phyloP scores from a whole-genome alignment of 2,329 filamentous ascomycete species.

The Zelopaecilomyces penicillatus region DNA sequence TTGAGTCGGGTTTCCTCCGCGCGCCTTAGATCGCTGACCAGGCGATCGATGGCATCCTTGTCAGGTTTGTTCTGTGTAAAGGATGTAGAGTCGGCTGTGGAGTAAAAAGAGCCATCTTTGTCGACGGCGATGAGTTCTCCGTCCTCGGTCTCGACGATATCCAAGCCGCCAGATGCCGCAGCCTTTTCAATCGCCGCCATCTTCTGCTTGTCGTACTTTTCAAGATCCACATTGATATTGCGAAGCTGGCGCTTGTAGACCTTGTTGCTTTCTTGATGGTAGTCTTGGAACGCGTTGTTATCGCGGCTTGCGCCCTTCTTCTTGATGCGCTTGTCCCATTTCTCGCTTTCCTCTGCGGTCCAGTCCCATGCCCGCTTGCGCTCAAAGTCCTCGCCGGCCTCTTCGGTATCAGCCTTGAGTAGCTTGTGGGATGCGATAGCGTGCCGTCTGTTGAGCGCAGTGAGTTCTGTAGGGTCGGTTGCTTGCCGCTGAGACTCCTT shows the following conservation, averaged over 20 bases:
- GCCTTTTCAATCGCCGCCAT: conserved; percentile 76
- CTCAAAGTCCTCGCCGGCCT: conserved; percentile 84
- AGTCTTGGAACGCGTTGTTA: conserved; percentile 85
- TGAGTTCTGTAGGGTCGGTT: conserved; percentile 68
- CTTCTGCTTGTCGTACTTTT: conserved; percentile 82
- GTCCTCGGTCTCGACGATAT: conserved; percentile 92
- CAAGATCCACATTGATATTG: conserved; percentile 67
- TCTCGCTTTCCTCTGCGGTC: conserved; percentile 89
- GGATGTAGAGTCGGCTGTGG: conserved; percentile 71
- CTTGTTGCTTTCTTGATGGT: conserved; percentile 78
- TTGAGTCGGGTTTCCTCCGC: conserved; percentile 81
- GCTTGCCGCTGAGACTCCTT: conserved; percentile 73
- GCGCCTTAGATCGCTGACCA: conserved; percentile 79
- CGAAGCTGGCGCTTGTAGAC: conserved; percentile 87
- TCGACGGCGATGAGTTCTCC: conserved; percentile 93
- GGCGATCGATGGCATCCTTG: conserved; percentile 75
- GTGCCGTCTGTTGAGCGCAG: conserved; percentile 72
- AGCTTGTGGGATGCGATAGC: conserved; percentile 88
- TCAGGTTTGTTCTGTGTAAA: conserved; percentile 82
- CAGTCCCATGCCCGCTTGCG: conserved; percentile 98
- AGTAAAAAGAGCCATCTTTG: conserved; percentile 83
- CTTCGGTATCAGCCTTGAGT: conserved; percentile 82
- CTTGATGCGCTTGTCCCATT: conserved; percentile 83
- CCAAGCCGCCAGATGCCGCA: conserved; percentile 73
- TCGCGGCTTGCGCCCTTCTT: conserved; percentile 78